Evolutionary conservation across 2,329 filamentous ascomycete genomes (phyloP).

Genomic region (Simplicillium aogashimaense): DNA sequence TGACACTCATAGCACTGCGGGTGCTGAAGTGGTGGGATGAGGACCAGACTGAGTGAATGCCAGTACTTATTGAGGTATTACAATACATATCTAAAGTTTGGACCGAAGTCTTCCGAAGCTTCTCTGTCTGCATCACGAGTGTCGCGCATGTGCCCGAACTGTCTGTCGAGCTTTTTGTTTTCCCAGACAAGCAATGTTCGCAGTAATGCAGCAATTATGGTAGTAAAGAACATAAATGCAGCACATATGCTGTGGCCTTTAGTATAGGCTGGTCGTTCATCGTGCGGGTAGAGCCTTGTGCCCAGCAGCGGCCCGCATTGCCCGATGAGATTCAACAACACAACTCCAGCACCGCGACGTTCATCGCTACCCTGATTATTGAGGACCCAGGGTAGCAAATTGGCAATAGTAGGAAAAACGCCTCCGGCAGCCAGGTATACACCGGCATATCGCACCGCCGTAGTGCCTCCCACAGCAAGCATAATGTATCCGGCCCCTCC

Average conservation of each 20-base stretch:
- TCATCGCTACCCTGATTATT: constrained; percentile 60
- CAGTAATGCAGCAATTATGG: constrained; percentile 7
- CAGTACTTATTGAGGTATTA: constrained; percentile 2
- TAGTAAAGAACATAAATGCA: constrained; percentile 12
- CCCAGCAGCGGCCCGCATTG: constrained; percentile 61
- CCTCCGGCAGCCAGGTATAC: constrained; percentile 25
- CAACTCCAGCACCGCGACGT: constrained; percentile 61
- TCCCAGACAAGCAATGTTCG: constrained; percentile 9
- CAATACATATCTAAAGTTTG: constrained; percentile 12
- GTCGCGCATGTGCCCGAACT: constrained; percentile 2
- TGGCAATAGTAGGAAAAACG: constrained; percentile 16
- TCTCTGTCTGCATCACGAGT: constrained; percentile 2
- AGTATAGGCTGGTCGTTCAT: constrained; percentile 43
- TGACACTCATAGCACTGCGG: constrained; percentile 1
- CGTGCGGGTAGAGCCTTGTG: constrained; percentile 46
- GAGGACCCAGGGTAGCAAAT: constrained; percentile 11
- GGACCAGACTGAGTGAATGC: not conserved
- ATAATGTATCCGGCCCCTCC: constrained; percentile 17
- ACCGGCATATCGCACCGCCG: constrained; percentile 22
- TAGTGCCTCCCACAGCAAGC: constrained; percentile 6
- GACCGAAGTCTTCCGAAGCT: constrained; percentile 12
- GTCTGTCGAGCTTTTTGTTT: constrained; percentile 9
- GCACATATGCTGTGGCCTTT: constrained; percentile 12
- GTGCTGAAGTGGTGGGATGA: constrained; percentile 4
- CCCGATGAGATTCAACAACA: constrained; percentile 65